A percentile compares a stretch with the other conserved stretches of the same genome.
Evolutionary conservation across 2,329 filamentous ascomycete genomes (phyloP).

Genomic region (Fusarium sp.): DNA sequence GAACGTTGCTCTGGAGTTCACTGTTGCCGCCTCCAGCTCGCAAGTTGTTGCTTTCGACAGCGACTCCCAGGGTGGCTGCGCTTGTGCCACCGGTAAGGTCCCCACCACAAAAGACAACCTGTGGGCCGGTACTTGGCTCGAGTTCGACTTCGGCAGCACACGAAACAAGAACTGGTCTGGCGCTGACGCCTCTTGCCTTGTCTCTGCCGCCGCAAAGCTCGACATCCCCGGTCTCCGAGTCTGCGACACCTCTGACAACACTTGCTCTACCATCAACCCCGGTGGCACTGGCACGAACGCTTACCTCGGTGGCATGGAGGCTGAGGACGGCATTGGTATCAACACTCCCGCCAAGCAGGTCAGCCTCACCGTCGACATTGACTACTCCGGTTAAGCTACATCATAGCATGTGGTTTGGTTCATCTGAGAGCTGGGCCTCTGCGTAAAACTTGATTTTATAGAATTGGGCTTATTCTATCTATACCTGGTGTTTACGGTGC

Average conservation of each 20-base stretch:
- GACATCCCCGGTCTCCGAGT: slow-evolving; percentile 51
- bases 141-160: slow-evolving; percentile 58
- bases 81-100: slow-evolving; percentile 51
- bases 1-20: slow-evolving; percentile 53
- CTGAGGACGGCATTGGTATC: slow-evolving; percentile 52
- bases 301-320: slow-evolving; percentile 51
- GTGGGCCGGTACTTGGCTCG: slow-evolving; percentile 58
- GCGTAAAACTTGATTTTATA: slow-evolving; percentile 29
- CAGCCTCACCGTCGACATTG: slow-evolving; percentile 46
- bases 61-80: slow-evolving; percentile 60
- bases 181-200: slow-evolving; percentile 60
- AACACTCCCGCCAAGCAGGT: slow-evolving; percentile 47
- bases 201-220: slow-evolving; percentile 44
- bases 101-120: slow-evolving; percentile 51
- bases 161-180: slow-evolving; percentile 61
- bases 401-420: neutral
- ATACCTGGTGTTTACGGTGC: slow-evolving; percentile 41
- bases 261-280: slow-evolving; percentile 54
- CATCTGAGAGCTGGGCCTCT: neutral
- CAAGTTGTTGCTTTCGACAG: slow-evolving; percentile 56
- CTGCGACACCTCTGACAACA: slow-evolving; percentile 45
- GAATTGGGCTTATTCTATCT: slow-evolving; percentile 35
- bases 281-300: slow-evolving; percentile 50
- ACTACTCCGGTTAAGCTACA: slow-evolving; percentile 36
- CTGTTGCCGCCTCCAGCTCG: slow-evolving; percentile 48